phyloP scores from a whole-genome alignment of 768 basidiomycete species.

The Boletus sensibilis region DNA sequence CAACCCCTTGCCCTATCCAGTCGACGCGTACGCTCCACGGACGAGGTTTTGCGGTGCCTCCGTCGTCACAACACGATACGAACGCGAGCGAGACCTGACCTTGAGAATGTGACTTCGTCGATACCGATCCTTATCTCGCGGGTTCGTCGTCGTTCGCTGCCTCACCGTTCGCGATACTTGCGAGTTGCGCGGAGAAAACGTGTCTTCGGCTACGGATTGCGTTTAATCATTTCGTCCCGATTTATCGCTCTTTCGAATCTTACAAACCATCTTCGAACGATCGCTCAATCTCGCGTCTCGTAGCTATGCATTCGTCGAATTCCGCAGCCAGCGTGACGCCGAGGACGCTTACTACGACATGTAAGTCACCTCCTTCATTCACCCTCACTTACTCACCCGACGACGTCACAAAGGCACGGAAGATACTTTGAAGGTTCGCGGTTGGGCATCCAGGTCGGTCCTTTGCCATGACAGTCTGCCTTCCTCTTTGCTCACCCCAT shows the following conservation, averaged over 20 bases:
- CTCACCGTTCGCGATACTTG: constrained; percentile 23
- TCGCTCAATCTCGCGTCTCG: constrained; percentile 60
- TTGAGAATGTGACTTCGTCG: constrained; percentile 24
- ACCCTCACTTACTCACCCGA: constrained; percentile 7
- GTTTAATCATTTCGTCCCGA: constrained; percentile 31
- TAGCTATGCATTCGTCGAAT: constrained; percentile 88
- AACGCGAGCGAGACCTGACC: constrained; percentile 31
- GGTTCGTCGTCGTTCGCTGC: constrained; percentile 29
- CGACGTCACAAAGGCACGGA: constrained; percentile 57
- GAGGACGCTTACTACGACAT: constrained; percentile 85
- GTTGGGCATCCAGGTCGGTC: constrained; percentile 67
- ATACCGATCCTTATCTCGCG: constrained; percentile 33
- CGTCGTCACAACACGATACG: constrained; percentile 25
- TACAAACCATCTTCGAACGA: constrained; percentile 36
- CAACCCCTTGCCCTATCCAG: constrained; percentile 37
- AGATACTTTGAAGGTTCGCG: constrained; percentile 71
- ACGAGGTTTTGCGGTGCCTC: constrained; percentile 27
- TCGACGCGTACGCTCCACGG: constrained; percentile 38
- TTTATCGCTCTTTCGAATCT: constrained; percentile 38
- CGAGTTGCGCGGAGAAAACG: constrained; percentile 31
- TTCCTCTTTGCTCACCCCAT: neutral
- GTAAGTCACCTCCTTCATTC: constrained; percentile 42
- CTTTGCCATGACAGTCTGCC: neutral
- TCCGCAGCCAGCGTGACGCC: constrained; percentile 72
- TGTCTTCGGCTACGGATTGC: constrained; percentile 26